A percentile compares a stretch with the other conserved stretches of the same genome.
Evolutionary conservation across 2,329 filamentous ascomycete genomes (phyloP).

Genomic region (Penicillium sp.): DNA sequence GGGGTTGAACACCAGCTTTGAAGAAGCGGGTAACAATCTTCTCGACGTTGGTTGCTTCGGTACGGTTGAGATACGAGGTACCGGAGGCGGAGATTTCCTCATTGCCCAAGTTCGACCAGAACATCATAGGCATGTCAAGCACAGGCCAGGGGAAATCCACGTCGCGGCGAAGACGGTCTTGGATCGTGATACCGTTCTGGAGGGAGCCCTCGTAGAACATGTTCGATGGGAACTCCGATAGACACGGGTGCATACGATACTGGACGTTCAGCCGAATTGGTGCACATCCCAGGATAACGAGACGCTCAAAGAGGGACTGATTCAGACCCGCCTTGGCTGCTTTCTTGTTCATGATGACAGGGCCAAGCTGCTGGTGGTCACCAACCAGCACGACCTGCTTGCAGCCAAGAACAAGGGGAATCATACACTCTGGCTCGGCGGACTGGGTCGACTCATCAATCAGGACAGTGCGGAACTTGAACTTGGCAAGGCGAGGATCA

Average conservation of each 20-base stretch:
- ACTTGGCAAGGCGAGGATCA: slow-evolving; percentile 88
- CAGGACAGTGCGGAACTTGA: slow-evolving; percentile 96
- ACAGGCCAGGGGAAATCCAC: slow-evolving; percentile 99
- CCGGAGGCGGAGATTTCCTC: slow-evolving; percentile 98
- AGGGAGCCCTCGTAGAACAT: slow-evolving; percentile 99
- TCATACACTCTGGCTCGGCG: slow-evolving; percentile 98
- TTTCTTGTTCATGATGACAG: slow-evolving; percentile 99
- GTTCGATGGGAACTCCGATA: slow-evolving; percentile 96
- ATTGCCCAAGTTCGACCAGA: slow-evolving; percentile 96
- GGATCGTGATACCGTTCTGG: slow-evolving; percentile 90
- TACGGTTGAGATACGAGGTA: slow-evolving; percentile 96
- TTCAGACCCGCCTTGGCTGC: slow-evolving; percentile 95
- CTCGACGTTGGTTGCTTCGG: slow-evolving; percentile 94
- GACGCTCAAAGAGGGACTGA: slow-evolving; percentile 95
- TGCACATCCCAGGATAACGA: slow-evolving; percentile 83
- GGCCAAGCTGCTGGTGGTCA: slow-evolving; percentile 95
- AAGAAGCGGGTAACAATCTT: slow-evolving; percentile 98
- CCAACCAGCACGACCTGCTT: slow-evolving; percentile 99
- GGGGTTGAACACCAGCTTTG: slow-evolving; percentile 93
- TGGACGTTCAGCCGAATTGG: slow-evolving; percentile 94
- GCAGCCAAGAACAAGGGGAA: slow-evolving; percentile 90
- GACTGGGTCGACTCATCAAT: slow-evolving; percentile 99
- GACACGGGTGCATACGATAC: slow-evolving; percentile 97
- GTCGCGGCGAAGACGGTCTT: slow-evolving; percentile 80
- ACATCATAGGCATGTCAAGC: slow-evolving; percentile 96